Base-by-base conservation (phyloP, 1,284 basidiomycete species). In the Agaricales sp. region DNA sequence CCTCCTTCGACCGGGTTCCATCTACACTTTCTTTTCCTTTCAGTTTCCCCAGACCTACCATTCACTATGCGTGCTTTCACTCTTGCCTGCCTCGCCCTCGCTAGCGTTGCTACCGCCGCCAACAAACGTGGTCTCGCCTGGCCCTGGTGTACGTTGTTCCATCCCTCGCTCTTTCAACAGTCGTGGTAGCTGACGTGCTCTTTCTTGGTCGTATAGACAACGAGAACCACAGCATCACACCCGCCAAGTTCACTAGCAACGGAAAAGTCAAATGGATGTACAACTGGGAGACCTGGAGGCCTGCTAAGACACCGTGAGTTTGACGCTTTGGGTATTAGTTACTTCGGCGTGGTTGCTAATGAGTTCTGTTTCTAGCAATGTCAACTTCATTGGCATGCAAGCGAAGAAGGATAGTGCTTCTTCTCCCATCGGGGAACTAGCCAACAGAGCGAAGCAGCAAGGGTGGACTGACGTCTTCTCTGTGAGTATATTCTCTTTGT, bases 331-430 rank as follows among this genome's bases (percentile, higher is more conserved):
- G n/a, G n/a, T n/a, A n/a, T n/a, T n/a, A n/a, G n/a, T n/a, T n/a
- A n/a, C n/a, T n/a, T n/a, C n/a, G n/a, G n/a, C n/a, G n/a, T n/a
- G n/a, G n/a, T n/a, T n/a, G n/a, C n/a, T n/a, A n/a, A n/a, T n/a
- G n/a, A n/a, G n/a, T n/a, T n/a, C n/a, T n/a, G n/a, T n/a, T n/a
- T 8, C 8, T 24, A 45, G 44, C 20, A 45, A 45, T 26, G 21
- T 45, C 4, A 26, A 45, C 20, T 45, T 45, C 22, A 45, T 45
- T 8, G 44, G 44, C 12, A 45, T 45, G 44, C 44, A 45, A 45
- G 44, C 21, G 6, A 23, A 4, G 12, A 23, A 24, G 20, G 21
- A 22, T 12, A 23, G 21, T 13, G 19, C 12, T 14, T 21, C 44
- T 24, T 45, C 44, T 13, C 44, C 44, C 18, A 26, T 45, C 13